Conservation (phyloP, 345 rosid species). For the Eucalyptus curtisii region DNA sequence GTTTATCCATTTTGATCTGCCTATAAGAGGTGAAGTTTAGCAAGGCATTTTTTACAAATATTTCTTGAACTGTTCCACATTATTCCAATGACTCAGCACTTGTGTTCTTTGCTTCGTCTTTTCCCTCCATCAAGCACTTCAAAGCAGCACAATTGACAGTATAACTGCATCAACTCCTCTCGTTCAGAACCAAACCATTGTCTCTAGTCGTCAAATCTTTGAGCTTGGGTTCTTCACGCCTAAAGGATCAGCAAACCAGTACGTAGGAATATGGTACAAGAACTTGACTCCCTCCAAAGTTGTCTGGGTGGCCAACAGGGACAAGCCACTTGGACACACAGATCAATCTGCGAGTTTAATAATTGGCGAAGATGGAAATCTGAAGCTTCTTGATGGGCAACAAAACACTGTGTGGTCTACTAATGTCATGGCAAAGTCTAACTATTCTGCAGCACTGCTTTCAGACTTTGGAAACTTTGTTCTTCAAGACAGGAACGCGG, state of each 20-base stretch:
- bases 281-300: background rate
- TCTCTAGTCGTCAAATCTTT: background rate
- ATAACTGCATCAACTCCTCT: background rate
- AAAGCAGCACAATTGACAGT: background rate
- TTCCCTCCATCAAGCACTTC: background rate
- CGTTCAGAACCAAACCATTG: background rate
- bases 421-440: background rate
- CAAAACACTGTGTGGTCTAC: constrained; percentile 6
- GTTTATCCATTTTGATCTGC: background rate
- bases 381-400: constrained; percentile 4
- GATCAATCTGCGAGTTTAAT: background rate
- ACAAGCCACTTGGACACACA: constrained; percentile 4
- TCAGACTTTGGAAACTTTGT: constrained; percentile 18
- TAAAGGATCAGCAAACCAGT: background rate
- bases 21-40: background rate
- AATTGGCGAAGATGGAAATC: background rate
- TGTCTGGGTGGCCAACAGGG: constrained; percentile 32
- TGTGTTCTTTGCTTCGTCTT: background rate
- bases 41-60: background rate
- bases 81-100: background rate
- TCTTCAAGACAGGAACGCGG: background rate
- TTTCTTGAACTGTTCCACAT: background rate
- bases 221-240: background rate
- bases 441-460: background rate
- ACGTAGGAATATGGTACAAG: background rate